Evolutionary conservation across 129 eudicot genomes (phyloP), one percentile per base, ranked within the genome.

Genomic region (Centrapalus pauciflorus): DNA sequence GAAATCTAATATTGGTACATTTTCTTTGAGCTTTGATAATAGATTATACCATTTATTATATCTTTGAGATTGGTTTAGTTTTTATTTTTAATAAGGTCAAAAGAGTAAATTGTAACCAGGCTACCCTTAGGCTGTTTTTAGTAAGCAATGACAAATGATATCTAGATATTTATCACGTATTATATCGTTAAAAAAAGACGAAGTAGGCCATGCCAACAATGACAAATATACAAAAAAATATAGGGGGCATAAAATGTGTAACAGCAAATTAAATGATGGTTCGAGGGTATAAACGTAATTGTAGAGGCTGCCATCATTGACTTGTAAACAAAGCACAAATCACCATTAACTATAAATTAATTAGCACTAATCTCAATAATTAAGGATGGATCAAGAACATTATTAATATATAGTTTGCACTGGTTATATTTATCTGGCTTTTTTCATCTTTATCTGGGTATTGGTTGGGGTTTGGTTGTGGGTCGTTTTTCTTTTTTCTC

Each of bases 201-300:
- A 73, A 40, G 77, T 63, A 37, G 71, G 48, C 46, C 72, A 54
- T 64, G 35, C 16, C 19, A 73, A 74, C 73, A 74, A 61, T 41
- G 61, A 64, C 72, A 64, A 7, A 64, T 55, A 64, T 73, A 55
- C 59, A 1, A 54, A 73, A 48, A 73, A 73, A 19, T 58, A 61
- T 55, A 11, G 38, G 66, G 62, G 56, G 63, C 48, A 59, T n/a
- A 37, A 71, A 51, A 49, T n/a, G 43, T 58, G 46, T 34, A 57
- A 40, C 11, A 19, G 13, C 25, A 55, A 54, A 40, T 64, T 38
- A 54, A 19, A 33, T 30, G 29, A 16, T 10, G 34, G 45, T 65
- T 55, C 27, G 58, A 55, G 67, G 73, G 67, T 40, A 74, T 20
- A 74, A 55, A 45, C 19, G 79, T 65, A 38, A 55, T 65, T 62